These are phyloP conservation scores for Ophiostoma sp. DNA, from an alignment of 2,329 filamentous ascomycete genomes.

Conservation along the genomic window DNA sequence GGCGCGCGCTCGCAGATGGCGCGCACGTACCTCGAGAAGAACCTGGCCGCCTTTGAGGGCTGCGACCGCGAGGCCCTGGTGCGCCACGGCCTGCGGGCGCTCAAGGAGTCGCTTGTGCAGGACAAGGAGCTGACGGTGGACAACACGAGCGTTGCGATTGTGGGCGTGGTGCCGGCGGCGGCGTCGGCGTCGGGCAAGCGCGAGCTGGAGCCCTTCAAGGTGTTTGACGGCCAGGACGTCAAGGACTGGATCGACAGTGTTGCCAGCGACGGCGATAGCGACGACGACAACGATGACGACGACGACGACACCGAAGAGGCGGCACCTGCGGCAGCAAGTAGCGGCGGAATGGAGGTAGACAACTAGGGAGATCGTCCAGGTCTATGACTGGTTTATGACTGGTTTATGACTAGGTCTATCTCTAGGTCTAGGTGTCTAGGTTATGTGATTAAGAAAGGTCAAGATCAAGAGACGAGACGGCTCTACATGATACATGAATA, in stretches of 20 bases:
- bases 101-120: slow-evolving; percentile 94
- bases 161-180: slow-evolving; percentile 60
- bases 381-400: no score
- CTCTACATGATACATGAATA: no score
- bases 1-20: slow-evolving; percentile 97
- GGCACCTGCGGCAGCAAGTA: slow-evolving; percentile 30
- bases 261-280: slow-evolving; percentile 47
- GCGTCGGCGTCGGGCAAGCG: slow-evolving; percentile 47
- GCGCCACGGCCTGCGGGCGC: slow-evolving; percentile 78
- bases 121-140: slow-evolving; percentile 97
- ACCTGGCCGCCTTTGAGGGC: slow-evolving; percentile 75
- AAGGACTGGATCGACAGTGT: slow-evolving; percentile 77
- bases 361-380: slow-evolving; percentile 24
- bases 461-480: not conserved
- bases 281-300: slow-evolving; percentile 41
- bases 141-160: slow-evolving; percentile 88
- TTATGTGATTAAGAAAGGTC: not conserved
- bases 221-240: slow-evolving; percentile 85
- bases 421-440: not conserved
- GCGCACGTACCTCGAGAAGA: slow-evolving; percentile 89
- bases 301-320: slow-evolving; percentile 32
- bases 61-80: slow-evolving; percentile 80
- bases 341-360: slow-evolving; percentile 44
- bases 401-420: no score
- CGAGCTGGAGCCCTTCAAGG: slow-evolving; percentile 72